Evolutionary conservation across 208 protist species (phyloP), one percentile per base, ranked within the genome.

Genomic region (Giardia duodenalis): DNA sequence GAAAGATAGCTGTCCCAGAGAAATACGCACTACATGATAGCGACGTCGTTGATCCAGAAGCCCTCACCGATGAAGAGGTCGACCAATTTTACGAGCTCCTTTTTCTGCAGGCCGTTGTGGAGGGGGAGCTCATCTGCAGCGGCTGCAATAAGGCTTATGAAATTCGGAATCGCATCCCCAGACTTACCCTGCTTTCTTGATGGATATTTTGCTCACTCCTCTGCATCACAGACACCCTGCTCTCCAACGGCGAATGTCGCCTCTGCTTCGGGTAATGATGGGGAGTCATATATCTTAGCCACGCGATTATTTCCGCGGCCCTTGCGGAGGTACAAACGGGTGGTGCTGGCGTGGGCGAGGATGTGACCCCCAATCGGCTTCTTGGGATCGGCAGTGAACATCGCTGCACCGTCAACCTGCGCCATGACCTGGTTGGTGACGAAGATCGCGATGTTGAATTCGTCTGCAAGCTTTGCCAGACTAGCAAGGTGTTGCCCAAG

Each of bases 241-340:
- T 96, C 95, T 93, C 97, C 97, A 93, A 99, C 99, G 44, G 95
- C 95, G 95, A 97, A 98, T n/a, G 97, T 96, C 92, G 96, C 97
- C 94, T 99, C 98, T 0, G 95, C 94, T 94, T 99, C 99, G 0
- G 98, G 97, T 19, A 99, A 95, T 93, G 96, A 98, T 1, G 99
- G 99, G 0, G 98, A 99, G 95, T 99, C 99, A 95, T 99, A 99
- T 86, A 99, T 97, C 94, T 99, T 99, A 92, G 98, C 98, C 90
- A 99, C 97, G 93, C 99, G 96, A 67, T 97, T 97, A 94, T 99
- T 98, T 43, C 98, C 98, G 47, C 97, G 96, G 46, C 98, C 98
- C 94, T 99, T 99, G 48, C 98, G 96, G 1, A 99, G 95, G 90
- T 95, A 99, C 44, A 99, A 94, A 3, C 98, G 94, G 2, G 98